Base-by-base conservation (phyloP, 2,329 filamentous ascomycete genomes). In the Colletotrichum sp. region DNA sequence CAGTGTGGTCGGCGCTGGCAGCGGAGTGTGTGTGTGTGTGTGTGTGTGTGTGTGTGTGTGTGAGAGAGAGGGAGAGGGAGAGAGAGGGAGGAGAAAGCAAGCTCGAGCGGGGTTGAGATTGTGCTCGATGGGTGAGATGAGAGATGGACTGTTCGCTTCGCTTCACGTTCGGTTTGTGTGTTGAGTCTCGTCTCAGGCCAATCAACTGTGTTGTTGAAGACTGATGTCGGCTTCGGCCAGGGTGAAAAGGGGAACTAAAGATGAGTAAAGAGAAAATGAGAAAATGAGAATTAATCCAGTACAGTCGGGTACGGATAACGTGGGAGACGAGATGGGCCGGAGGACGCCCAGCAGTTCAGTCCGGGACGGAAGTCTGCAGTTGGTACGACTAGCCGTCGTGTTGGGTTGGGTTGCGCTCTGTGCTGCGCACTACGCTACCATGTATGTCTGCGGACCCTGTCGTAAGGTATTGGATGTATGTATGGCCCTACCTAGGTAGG, bases 71-170 rank as follows among this genome's bases (percentile, higher is more conserved):
- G 18, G 39, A n/a, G 36, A 9, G 36, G 8, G 55, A 70, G 59
- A 75, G 64, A 64, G 69, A n/a, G 57, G 18, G 26, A 36, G 77
- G 26, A 36, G 77, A 67, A 77, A 76, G 68, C 75, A 76, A 44
- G 55, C 55, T 68, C 57, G 73, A 76, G 73, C 73, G 73, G 73
- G 73, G 73, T 73, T 66, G 32, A 69, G 36, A 7, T 32, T 72
- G 55, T 65, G 70, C 18, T 72, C 30, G 28, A 15, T 60, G 18
- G 64, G 59, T 49, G 34, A 69, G 66, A 69, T 49, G 32, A 49
- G 32, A 60, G 66, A 32, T 24, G 49, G 44, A 72, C 12, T n/a
- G 24, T 24, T 26, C 21, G 52, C 52, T 26, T 68, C 15, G 66
- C 49, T 69, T 69, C 66, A 69, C 66, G 16, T 15, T 24, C n/a